Evolutionary conservation across 768 basidiomycete species (phyloP).

Genomic region (Lanmaoa pseudosensibilis): DNA sequence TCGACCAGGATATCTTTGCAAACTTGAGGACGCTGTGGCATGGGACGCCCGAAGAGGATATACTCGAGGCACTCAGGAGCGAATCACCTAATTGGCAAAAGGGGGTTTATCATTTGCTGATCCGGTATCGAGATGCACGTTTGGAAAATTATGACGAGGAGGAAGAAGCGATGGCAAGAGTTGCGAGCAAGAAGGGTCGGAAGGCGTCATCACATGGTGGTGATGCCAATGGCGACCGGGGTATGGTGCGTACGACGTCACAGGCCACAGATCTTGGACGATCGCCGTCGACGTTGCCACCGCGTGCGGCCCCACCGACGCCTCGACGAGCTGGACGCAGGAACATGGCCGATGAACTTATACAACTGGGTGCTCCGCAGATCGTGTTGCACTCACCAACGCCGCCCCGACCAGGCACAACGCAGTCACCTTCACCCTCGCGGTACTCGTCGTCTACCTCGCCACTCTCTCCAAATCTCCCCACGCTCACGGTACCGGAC

Average conservation of each 20-base stretch:
- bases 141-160: conserved; percentile 76
- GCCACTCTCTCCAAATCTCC: conserved; percentile 40
- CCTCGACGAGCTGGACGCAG: conserved; percentile 52
- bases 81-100: conserved; percentile 88
- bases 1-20: conserved; percentile 87
- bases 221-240: conserved; percentile 23
- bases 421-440: conserved; percentile 24
- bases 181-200: conserved; percentile 34
- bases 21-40: conserved; percentile 95
- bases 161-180: conserved; percentile 45
- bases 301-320: conserved; percentile 59
- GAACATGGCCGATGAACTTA: conserved; percentile 20
- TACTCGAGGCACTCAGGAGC: conserved; percentile 66
- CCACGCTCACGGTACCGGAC: conserved; percentile 61
- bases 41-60: conserved; percentile 69
- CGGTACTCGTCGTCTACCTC: conserved; percentile 28
- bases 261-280: conserved; percentile 26
- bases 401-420: conserved; percentile 23
- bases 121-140: conserved; percentile 75
- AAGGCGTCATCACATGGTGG: conserved; percentile 32
- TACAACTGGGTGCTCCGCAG: conserved; percentile 18
- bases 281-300: conserved; percentile 45
- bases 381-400: conserved; percentile 29
- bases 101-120: conserved; percentile 89
- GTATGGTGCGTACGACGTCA: conserved; percentile 25